These are phyloP conservation scores for Emmonsia crescens DNA, from an alignment of 2,329 filamentous ascomycete genomes.

Conservation along the genomic window DNA sequence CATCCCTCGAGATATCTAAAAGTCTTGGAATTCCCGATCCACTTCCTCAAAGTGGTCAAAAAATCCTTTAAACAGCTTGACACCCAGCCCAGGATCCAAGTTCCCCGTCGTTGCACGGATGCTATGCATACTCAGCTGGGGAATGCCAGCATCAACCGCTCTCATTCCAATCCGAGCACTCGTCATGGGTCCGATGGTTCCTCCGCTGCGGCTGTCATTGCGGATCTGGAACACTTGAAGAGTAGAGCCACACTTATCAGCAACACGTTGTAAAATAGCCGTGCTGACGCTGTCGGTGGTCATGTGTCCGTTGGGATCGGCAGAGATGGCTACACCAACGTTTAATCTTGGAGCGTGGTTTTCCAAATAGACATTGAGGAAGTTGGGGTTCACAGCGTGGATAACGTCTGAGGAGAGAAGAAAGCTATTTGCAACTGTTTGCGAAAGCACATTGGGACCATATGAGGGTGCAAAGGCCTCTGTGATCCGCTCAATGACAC, in stretches of 20 bases:
- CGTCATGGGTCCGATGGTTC: conserved; percentile 90
- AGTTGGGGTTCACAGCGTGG: conserved; percentile 92
- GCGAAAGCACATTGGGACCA: conserved; percentile 52
- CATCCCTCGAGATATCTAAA: conserved; percentile 15
- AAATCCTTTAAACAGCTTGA: conserved; percentile 81
- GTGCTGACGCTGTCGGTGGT: conserved; percentile 84
- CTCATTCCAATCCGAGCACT: conserved; percentile 69
- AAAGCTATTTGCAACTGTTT: conserved; percentile 86
- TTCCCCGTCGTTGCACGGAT: conserved; percentile 80
- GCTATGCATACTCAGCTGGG: conserved; percentile 89
- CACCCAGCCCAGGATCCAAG: conserved; percentile 76
- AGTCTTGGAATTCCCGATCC: conserved; percentile 59
- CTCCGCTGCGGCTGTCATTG: conserved; percentile 80
- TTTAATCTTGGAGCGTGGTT: conserved; percentile 83
- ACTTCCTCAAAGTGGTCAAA: conserved; percentile 77
- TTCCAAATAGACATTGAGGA: conserved; percentile 68
- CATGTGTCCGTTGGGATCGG: conserved; percentile 89
- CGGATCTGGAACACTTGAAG: conserved; percentile 90
- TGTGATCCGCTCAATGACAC: conserved; percentile 67
- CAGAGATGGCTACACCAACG: conserved; percentile 67
- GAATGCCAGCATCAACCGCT: conserved; percentile 77
- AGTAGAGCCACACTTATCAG: conserved; percentile 58
- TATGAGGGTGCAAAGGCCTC: conserved; percentile 46
- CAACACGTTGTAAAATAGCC: conserved; percentile 66
- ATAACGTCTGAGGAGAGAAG: conserved; percentile 86